Percentiles rank a stretch among this genome's conserved stretches.
Conservation (phyloP, 495 filamentous ascomycete species). For the Aspergillus olivimuriae region DNA sequence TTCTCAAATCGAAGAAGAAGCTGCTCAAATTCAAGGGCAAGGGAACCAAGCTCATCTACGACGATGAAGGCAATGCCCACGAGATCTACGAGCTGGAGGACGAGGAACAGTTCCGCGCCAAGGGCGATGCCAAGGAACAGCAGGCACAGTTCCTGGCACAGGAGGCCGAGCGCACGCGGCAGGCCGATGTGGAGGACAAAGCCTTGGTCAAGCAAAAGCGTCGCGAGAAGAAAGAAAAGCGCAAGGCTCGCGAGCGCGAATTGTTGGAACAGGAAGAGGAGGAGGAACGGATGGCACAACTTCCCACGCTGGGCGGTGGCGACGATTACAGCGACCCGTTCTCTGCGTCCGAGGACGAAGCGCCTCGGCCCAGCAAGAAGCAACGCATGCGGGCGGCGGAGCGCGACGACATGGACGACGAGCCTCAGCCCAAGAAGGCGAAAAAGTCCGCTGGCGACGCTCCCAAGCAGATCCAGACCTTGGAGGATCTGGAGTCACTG, state of each 20-base stretch:
- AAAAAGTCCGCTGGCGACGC: constrained; percentile 35
- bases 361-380: constrained; percentile 37
- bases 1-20: constrained; percentile 91
- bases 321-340: constrained; percentile 34
- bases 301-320: constrained; percentile 31
- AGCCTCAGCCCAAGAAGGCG: constrained; percentile 37
- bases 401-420: constrained; percentile 34
- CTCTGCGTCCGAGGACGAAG: constrained; percentile 28
- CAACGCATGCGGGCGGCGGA: constrained; percentile 32
- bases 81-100: constrained; percentile 81
- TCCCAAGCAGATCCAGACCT: constrained; percentile 64
- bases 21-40: constrained; percentile 80
- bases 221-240: constrained; percentile 81
- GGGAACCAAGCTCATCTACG: constrained; percentile 78
- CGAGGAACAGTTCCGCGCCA: constrained; percentile 67
- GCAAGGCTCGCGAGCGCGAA: constrained; percentile 65
- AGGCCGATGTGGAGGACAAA: constrained; percentile 79
- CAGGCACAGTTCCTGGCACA: constrained; percentile 66
- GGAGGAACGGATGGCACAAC: constrained; percentile 36
- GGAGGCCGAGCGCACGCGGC: constrained; percentile 64
- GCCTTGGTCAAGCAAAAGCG: constrained; percentile 69
- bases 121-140: constrained; percentile 69
- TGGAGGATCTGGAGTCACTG: constrained; percentile 86
- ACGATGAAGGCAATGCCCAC: constrained; percentile 83
- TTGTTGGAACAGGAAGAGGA: constrained; percentile 38